Evolutionary conservation across 306 rosid genomes (phyloP), one percentile per base, ranked within the genome.

Genomic region (Gynostemma pentaphyllum): DNA sequence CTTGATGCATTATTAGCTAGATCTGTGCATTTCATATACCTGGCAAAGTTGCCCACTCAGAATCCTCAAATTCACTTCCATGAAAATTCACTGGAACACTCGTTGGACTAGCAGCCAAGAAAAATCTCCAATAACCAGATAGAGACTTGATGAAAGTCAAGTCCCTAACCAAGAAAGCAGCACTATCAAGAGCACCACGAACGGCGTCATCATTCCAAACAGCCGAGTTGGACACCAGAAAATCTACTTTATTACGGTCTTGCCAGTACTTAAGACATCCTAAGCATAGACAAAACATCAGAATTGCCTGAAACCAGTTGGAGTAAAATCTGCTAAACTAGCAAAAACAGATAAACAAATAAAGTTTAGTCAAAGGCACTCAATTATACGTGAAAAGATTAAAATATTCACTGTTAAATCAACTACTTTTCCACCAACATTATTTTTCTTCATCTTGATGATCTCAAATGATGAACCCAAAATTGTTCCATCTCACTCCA

Each of bases 91-190:
- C 18, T 29, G 98, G 98, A 39, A 82, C 84, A 65, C 69, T 73
- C 11, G 56, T 42, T n/a, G 99, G 99, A 76, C n/a, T 71, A 47
- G 80, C 28, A 46, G 99, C 95, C 69, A 86, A 62, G 70, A 62
- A 82, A 75, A 92, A 92, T 64, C 81, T 92, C 99, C 99, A 92
- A 72, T 74, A 70, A 16, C 99, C 99, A 59, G 95, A 92, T 68
- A 92, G 65, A 40, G 99, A 86, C 81, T 79, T 82, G 16, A 92
- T 82, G 65, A 81, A 92, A 59, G 96, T 95, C 76, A 81, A 82
- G 61, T 65, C 87, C 69, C 79, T 82, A 66, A 79, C 95, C 99
- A 94, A 92, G 72, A 79, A 77, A 59, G 94, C 76, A 51, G 95
- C 90, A 64, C 84, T 55, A 9, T 88, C 90, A 68, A 92, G 90